phyloP scores from a whole-genome alignment of 805 yeast species.

The Wickerhamiella sergipiensis region DNA sequence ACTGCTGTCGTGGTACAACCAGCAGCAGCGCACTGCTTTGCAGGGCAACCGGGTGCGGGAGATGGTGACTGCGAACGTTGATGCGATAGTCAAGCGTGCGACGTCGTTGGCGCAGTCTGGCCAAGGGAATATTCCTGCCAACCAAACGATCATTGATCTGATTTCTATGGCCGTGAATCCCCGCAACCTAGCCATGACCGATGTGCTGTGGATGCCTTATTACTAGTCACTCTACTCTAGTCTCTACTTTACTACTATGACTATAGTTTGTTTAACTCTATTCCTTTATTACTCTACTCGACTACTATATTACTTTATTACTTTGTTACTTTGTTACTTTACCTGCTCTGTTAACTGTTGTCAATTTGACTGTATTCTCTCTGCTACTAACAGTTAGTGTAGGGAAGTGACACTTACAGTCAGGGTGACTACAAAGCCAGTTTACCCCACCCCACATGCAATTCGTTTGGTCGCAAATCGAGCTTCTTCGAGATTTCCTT shows the following conservation, averaged over 20 bases:
- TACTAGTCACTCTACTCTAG: constrained; percentile 29
- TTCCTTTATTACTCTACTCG: background rate
- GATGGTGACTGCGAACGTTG: constrained; percentile 79
- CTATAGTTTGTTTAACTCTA: background rate
- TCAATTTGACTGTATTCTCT: background rate
- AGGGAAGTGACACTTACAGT: too few species aligned
- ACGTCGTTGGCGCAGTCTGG: constrained; percentile 58
- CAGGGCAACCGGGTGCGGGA: constrained; percentile 76
- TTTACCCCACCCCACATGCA: background rate
- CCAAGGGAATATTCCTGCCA: constrained; percentile 51
- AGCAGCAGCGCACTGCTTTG: constrained; percentile 59
- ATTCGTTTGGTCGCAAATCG: constrained; percentile 1
- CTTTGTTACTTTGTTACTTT: too few species aligned
- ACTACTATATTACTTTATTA: background rate
- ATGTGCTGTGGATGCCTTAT: constrained; percentile 91
- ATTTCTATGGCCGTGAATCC: constrained; percentile 94
- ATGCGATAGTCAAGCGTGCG: constrained; percentile 65
- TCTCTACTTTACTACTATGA: background rate
- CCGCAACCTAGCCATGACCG: constrained; percentile 80
- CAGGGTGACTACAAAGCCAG: too few species aligned
- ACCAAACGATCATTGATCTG: constrained; percentile 80
- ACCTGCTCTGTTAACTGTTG: too few species aligned
- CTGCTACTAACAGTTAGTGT: too few species aligned
- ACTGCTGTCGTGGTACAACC: constrained; percentile 85
- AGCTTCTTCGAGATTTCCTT: constrained; percentile 9